phyloP scores from a whole-genome alignment of 192 early-diverging fungal genomes.

The Backusella morwellensis region DNA sequence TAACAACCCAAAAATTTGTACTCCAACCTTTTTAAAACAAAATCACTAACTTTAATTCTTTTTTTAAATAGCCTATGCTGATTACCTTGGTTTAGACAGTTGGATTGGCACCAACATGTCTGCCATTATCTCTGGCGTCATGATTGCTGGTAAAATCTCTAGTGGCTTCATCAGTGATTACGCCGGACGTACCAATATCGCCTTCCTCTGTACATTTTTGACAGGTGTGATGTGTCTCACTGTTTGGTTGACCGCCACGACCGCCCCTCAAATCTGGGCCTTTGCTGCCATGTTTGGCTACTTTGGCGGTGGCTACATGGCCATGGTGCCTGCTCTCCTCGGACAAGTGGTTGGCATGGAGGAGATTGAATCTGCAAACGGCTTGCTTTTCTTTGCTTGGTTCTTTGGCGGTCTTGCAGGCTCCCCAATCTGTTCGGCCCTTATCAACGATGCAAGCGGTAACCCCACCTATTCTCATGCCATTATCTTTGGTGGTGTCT shows the following conservation, averaged over 20 bases:
- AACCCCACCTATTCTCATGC: conserved; percentile 11
- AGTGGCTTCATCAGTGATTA: conserved; percentile 32
- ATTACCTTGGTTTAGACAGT: conserved; percentile 5
- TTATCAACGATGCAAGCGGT: conserved; percentile 19
- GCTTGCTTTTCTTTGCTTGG: conserved; percentile 40
- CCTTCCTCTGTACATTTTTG: conserved; percentile 37
- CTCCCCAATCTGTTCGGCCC: conserved; percentile 39
- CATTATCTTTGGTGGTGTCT: conserved; percentile 21
- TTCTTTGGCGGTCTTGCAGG: conserved; percentile 44
- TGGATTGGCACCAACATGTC: conserved; percentile 14
- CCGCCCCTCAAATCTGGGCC: conserved; percentile 27
- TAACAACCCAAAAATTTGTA: neutral
- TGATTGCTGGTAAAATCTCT: conserved; percentile 25
- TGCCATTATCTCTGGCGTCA: conserved; percentile 23
- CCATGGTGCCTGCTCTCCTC: conserved; percentile 34
- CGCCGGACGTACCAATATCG: conserved; percentile 43
- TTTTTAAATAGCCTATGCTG: conserved; percentile 19
- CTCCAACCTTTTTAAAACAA: neutral
- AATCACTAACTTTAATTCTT: neutral
- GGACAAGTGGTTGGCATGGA: conserved; percentile 41
- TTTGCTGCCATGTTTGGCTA: conserved; percentile 48
- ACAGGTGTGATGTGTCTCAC: conserved; percentile 43
- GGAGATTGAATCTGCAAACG: conserved; percentile 35
- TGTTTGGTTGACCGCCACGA: conserved; percentile 44
- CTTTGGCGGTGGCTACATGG: conserved; percentile 46